phyloP scores from a whole-genome alignment of 2,329 filamentous ascomycete species.

The Orbilia ellipsospora region DNA sequence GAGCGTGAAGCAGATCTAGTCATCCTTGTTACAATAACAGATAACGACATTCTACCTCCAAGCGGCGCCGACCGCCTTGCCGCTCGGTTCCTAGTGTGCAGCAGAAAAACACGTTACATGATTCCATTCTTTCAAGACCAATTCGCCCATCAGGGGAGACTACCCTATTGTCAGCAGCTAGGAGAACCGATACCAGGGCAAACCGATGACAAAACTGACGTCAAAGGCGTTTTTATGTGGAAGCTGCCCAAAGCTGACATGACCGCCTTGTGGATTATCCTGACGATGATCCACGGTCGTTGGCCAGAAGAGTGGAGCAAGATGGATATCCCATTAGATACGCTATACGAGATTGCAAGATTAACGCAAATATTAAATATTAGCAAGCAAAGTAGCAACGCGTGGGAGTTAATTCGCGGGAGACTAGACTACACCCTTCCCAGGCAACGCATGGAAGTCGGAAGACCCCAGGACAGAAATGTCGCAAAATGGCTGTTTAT shows the following conservation, averaged over 20 bases:
- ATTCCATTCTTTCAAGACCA: conserved; percentile 23
- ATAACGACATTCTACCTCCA: not conserved
- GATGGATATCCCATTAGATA: conserved; percentile 27
- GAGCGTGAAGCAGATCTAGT: conserved; percentile 16
- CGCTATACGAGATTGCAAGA: conserved; percentile 15
- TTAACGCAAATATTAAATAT: conserved; percentile 6
- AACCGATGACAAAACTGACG: not conserved
- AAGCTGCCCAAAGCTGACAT: conserved; percentile 14
- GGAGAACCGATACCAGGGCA: not conserved
- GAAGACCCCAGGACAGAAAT: conserved; percentile 8
- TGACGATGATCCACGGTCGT: conserved; percentile 30
- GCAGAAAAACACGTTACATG: not conserved
- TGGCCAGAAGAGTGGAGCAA: conserved; percentile 16
- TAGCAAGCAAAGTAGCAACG: not conserved
- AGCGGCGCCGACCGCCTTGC: not conserved
- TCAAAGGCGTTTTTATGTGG: conserved; percentile 24
- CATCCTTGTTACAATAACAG: conserved; percentile 2
- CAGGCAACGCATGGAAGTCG: conserved; percentile 21
- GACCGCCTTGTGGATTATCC: conserved; percentile 21
- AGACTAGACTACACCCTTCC: conserved; percentile 11
- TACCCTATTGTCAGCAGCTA: conserved; percentile 17
- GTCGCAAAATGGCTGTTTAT: conserved; percentile 35
- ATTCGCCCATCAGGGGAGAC: not conserved
- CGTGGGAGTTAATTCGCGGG: conserved; percentile 7
- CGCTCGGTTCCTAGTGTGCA: conserved; percentile 33